Evolutionary conservation across 1,284 basidiomycete species (phyloP).

Genomic region (Cryptococcus hybrid): DNA sequence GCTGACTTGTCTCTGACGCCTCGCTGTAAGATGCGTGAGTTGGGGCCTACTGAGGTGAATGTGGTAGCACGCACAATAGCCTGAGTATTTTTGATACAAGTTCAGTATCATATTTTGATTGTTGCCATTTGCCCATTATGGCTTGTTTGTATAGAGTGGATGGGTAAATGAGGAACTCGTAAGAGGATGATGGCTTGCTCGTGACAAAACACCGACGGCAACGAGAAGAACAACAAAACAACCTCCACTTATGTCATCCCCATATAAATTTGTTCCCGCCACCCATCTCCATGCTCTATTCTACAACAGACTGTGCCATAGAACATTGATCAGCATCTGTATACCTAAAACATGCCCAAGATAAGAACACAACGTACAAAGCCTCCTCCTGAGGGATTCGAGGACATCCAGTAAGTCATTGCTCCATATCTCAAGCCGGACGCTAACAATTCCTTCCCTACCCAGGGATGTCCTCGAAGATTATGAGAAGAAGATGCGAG

Average conservation of each 20-base stretch:
- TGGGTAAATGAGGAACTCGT: not conserved
- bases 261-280: too few relatives aligned
- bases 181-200: not conserved
- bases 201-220: not conserved
- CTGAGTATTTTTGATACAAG: slow-evolving; percentile 17
- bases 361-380: slow-evolving; percentile 94
- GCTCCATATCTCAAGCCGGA: not conserved
- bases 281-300: too few relatives aligned
- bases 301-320: too few relatives aligned
- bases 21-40: not conserved
- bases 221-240: not conserved
- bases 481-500: slow-evolving; percentile 94
- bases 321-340: not conserved
- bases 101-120: slow-evolving; percentile 21
- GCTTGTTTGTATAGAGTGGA: not conserved
- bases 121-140: slow-evolving; percentile 29
- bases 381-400: slow-evolving; percentile 93
- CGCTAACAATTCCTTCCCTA: not conserved
- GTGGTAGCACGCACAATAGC: slow-evolving; percentile 20
- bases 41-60: not conserved
- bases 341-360: slow-evolving; percentile 71
- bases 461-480: slow-evolving; percentile 76
- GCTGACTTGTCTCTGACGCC: not conserved
- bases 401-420: slow-evolving; percentile 74
- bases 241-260: too few relatives aligned